A percentile compares a stretch with the other conserved stretches of the same genome.
phyloP scores from a whole-genome alignment of 2,329 filamentous ascomycete genomes.

The Aspergillus proliferans region DNA sequence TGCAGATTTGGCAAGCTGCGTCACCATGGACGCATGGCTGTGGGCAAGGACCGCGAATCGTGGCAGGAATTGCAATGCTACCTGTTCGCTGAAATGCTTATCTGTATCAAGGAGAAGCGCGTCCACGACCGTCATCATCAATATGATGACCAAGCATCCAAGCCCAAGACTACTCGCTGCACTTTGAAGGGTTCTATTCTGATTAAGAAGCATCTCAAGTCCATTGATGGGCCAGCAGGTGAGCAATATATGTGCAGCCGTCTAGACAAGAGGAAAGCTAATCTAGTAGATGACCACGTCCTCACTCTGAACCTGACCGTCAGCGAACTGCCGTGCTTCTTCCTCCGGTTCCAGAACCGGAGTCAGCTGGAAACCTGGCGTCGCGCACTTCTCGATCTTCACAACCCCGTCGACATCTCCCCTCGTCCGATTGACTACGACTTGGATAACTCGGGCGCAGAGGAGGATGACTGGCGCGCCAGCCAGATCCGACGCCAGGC shows the following conservation, averaged over 20 bases:
- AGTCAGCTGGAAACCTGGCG: constrained; percentile 82
- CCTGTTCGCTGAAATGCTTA: constrained; percentile 97
- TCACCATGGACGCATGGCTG: constrained; percentile 79
- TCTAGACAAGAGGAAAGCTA: neutral
- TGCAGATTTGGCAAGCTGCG: constrained; percentile 84
- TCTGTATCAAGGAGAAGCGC: constrained; percentile 98
- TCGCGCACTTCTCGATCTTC: constrained; percentile 76
- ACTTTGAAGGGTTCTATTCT: constrained; percentile 95
- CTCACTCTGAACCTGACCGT: constrained; percentile 88
- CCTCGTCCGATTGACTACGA: constrained; percentile 71
- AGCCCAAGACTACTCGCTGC: constrained; percentile 65
- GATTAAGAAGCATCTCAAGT: constrained; percentile 95
- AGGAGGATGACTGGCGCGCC: constrained; percentile 76
- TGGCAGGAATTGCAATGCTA: constrained; percentile 99
- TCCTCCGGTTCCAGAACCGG: constrained; percentile 78
- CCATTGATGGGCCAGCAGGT: constrained; percentile 63
- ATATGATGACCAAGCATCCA: constrained; percentile 55
- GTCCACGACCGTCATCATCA: constrained; percentile 45
- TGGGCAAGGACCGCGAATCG: constrained; percentile 90
- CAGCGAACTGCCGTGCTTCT: constrained; percentile 85
- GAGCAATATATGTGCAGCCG: constrained; percentile 6
- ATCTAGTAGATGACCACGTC: constrained; percentile 63
- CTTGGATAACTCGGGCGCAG: constrained; percentile 69
- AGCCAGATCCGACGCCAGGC: constrained; percentile 63
- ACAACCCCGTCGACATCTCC: constrained; percentile 55